These are phyloP conservation scores for Lactifluus hygrophoroides DNA, from an alignment of 768 basidiomycete genomes.

Conservation along the genomic window DNA sequence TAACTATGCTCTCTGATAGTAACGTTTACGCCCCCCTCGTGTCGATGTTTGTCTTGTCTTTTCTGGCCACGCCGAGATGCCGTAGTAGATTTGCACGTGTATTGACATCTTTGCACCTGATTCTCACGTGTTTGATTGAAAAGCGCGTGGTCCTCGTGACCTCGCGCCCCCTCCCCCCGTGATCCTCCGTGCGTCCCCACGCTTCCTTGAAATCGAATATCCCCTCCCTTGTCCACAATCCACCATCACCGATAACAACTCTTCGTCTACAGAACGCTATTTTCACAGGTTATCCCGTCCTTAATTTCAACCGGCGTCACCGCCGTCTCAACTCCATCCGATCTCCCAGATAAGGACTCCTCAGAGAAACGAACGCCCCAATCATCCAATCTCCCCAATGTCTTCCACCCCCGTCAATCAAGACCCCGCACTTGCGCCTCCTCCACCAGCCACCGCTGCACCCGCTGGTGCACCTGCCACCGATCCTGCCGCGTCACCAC, in stretches of 20 bases:
- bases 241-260: background rate
- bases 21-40: no score
- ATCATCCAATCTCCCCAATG: background rate
- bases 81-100: constrained; percentile 16
- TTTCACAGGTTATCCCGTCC: background rate
- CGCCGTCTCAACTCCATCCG: background rate
- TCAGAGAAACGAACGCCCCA: background rate
- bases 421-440: constrained; percentile 8
- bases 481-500: background rate
- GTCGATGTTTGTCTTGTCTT: background rate
- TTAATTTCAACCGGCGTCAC: background rate
- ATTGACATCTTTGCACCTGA: constrained; percentile 21
- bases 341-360: constrained; percentile 9
- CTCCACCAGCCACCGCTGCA: background rate
- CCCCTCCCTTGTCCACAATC: background rate
- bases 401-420: constrained; percentile 9
- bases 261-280: background rate
- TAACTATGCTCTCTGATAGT: background rate
- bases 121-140: constrained; percentile 22
- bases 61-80: constrained; percentile 13
- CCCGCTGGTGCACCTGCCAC: background rate
- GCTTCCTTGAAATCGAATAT: background rate
- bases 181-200: constrained; percentile 8
- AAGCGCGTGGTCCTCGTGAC: constrained; percentile 21
- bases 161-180: constrained; percentile 13